Percentiles rank a stretch among this genome's conserved stretches.
Evolutionary conservation across 2,329 filamentous ascomycete species (phyloP).

Genomic region (Penicillium aurantiogriseum): DNA sequence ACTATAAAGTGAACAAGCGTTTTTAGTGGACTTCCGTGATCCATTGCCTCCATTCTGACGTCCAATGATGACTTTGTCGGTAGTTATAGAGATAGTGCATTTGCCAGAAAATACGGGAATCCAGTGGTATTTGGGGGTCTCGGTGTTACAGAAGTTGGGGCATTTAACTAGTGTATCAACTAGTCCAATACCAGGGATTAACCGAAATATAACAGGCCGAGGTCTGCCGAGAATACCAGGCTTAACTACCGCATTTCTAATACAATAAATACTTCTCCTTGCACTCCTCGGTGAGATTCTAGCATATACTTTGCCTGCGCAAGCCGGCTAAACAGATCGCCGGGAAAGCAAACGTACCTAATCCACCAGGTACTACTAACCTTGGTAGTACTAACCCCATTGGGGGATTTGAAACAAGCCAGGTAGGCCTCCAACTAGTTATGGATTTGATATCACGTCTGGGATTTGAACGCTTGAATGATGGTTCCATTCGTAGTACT

Average conservation of each 20-base stretch:
- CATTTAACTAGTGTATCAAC: background rate
- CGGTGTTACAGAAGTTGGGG: background rate
- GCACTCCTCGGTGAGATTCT: background rate
- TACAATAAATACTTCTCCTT: background rate
- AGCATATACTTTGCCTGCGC: background rate
- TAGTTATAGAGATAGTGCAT: background rate
- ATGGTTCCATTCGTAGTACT: no score
- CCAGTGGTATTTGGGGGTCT: background rate
- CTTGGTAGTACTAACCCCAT: background rate
- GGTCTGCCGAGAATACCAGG: background rate
- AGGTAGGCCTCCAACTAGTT: no score
- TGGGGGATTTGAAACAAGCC: background rate
- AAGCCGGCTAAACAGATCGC: background rate
- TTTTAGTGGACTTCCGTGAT: background rate
- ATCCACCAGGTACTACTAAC: background rate
- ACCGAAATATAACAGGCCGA: background rate
- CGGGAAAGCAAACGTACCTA: background rate
- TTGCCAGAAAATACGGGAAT: background rate
- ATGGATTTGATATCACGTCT: no score
- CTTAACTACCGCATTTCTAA: background rate
- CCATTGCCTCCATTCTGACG: background rate
- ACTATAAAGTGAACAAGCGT: background rate
- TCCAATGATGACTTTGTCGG: background rate
- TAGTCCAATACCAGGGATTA: background rate
- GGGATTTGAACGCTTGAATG: no score